Conservation (phyloP, 139 green algal genomes). For the Parachlorella kessleri region DNA sequence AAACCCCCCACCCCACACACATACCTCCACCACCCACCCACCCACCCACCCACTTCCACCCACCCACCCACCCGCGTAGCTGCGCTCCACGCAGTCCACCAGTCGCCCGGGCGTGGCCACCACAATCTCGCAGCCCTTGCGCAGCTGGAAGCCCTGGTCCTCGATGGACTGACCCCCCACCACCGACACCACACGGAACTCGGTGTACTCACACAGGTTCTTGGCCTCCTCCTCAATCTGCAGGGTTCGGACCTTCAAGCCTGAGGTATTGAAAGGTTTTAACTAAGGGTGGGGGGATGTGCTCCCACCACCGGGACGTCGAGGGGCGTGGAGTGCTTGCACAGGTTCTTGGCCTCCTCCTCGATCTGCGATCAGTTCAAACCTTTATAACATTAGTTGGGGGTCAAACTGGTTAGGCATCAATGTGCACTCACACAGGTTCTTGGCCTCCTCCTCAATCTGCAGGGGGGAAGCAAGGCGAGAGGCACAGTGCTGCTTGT, state of each 20-base stretch:
- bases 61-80: constrained; percentile 68
- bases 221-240: constrained; percentile 89
- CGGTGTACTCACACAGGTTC: constrained; percentile 78
- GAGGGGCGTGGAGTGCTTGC: constrained; percentile 65
- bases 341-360: constrained; percentile 86
- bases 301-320: constrained; percentile 93
- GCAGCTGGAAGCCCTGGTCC: constrained; percentile 88
- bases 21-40: background rate
- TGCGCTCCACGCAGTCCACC: constrained; percentile 93
- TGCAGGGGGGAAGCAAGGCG: too few relatives aligned
- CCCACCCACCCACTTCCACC: background rate
- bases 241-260: constrained; percentile 16
- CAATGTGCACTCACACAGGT: constrained; percentile 78
- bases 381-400: too few relatives aligned
- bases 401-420: too few relatives aligned
- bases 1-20: background rate
- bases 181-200: constrained; percentile 82
- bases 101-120: constrained; percentile 96
- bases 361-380: too few relatives aligned
- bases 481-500: too few relatives aligned
- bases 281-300: too few relatives aligned
- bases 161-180: constrained; percentile 97
- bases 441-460: constrained; percentile 90
- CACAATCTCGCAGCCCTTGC: constrained; percentile 95
- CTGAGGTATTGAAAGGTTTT: too few relatives aligned